Evolutionary conservation across 306 rosid genomes (phyloP), one percentile per base, ranked within the genome.

Genomic region (Quercus ilex): DNA sequence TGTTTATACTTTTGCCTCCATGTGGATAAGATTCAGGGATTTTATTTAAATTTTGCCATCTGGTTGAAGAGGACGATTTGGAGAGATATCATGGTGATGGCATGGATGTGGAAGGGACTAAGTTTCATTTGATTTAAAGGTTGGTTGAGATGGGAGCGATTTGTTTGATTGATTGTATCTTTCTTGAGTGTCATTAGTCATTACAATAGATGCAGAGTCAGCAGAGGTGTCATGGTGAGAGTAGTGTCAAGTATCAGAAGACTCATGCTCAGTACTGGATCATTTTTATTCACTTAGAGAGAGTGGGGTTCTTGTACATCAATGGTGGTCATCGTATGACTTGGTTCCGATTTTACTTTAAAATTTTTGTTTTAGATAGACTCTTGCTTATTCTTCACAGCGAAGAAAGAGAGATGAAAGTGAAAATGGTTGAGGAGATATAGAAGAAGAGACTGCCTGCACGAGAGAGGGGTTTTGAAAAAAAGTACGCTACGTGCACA

Each of bases 271-370:
- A 91, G 3, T 91, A 92, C 83, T 89, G 85, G 82, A 85, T 56
- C 49, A 87, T 71, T 79, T 89, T 75, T 76, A 76, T 74, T 71
- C 78, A 75, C 82, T 91, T 5, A 82, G 92, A 82, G 81, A 81
- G 51, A 62, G 30, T 85, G 95, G 95, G 62, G 86, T 89, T 87
- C 89, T 91, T 82, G 95, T 82, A 20, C 95, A 91, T 85, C 95
- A 91, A 62, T 85, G 91, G 95, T 82, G 90, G 89, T 87, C 81
- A 90, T 8, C 63, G 19, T 62, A 17, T 28, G 38, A 19, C 19
- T 17, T 18, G 35, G 68, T 30, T 53, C 70, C 43, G 10, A 13
- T 23, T 23, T 77, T 69, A 6, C 59, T 71, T 72, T 21, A 11
- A 62, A 46, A 4, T 55, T 15, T 78, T 21, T 4, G 26, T 25